Evolutionary conservation across 495 filamentous ascomycete species (phyloP), one percentile per base, ranked within the genome.

Genomic region (Daldinia loculata): DNA sequence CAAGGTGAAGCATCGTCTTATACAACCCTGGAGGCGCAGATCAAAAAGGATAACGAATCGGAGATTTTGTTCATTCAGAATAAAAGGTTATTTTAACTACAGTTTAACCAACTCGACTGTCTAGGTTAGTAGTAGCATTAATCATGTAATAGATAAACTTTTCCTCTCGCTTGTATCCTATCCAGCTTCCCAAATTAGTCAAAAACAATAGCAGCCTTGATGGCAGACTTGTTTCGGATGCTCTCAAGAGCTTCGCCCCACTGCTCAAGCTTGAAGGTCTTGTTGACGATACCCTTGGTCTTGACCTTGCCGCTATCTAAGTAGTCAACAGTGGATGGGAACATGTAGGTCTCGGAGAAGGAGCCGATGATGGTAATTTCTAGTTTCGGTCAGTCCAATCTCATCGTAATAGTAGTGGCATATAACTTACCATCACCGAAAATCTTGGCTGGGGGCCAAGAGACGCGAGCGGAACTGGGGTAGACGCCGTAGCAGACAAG

Each of bases 281-380:
- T 86, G 74, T 86, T 86, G 63, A 86, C 84, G 43, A 86, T 86
- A 15, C 84, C 84, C 57, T 81, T 76, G 17, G 84, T 84, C 78
- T 88, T 90, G 61, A 91, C 84, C 81, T 89, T 90, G 36, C 81
- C 89, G 6, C 80, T 86, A 72, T 91, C 89, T 38, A 90, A 84
- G 78, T 91, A 91, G 79, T 89, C 86, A 66, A 92, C 87, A 7
- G 89, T 89, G 58, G 89, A 85, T 4, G 89, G 89, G 84, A 90
- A 92, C 84, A 91, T 91, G 81, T 90, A 89, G 15, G 87, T 88
- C 74, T 92, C 88, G 30, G 85, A 89, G 83, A 91, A 92, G 39
- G 84, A 89, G 29, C 89, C 89, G 41, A 92, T 78, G 67, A 92
- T 90, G 66, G 87, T 91, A 72, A 92, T 91, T 74, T 91, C 89